A percentile compares a stretch with the other conserved stretches of the same genome.
phyloP scores from a whole-genome alignment of 768 basidiomycete species.

The Mycena haematopus region DNA sequence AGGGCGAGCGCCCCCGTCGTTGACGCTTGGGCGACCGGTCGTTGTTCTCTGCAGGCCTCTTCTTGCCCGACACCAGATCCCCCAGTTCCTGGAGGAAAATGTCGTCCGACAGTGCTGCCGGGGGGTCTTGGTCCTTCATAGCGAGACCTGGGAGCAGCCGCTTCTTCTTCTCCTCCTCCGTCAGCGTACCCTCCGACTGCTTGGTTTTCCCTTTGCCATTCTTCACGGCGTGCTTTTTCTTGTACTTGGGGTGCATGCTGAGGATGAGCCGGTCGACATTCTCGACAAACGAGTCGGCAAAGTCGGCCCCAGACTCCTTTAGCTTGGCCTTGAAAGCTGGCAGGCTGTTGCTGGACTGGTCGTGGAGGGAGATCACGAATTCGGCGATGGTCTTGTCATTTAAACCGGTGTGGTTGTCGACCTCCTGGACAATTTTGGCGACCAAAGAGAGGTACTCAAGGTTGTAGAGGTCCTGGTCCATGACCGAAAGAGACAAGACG shows the following conservation, averaged over 20 bases:
- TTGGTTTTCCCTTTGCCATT: slow-evolving; percentile 43
- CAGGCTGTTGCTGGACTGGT: slow-evolving; percentile 74
- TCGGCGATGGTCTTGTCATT: slow-evolving; percentile 95
- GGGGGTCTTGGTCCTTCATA: slow-evolving; percentile 72
- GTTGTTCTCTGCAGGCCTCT: slow-evolving; percentile 54
- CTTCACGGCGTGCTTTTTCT: slow-evolving; percentile 62
- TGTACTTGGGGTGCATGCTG: slow-evolving; percentile 95
- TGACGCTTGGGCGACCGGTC: slow-evolving; percentile 65
- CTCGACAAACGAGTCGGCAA: slow-evolving; percentile 90
- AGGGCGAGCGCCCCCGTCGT: slow-evolving; percentile 56
- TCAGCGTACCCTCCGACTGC: slow-evolving; percentile 40
- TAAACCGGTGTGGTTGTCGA: slow-evolving; percentile 83
- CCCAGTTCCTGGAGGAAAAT: slow-evolving; percentile 88
- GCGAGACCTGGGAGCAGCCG: slow-evolving; percentile 92
- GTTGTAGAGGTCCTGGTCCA: slow-evolving; percentile 73
- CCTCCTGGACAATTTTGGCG: slow-evolving; percentile 90
- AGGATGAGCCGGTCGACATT: slow-evolving; percentile 95
- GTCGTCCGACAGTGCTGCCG: slow-evolving; percentile 71
- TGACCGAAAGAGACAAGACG: background rate
- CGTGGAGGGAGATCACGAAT: slow-evolving; percentile 92
- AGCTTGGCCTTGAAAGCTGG: slow-evolving; percentile 84
- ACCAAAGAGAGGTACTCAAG: slow-evolving; percentile 93
- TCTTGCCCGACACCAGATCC: slow-evolving; percentile 84
- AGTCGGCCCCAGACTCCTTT: slow-evolving; percentile 76
- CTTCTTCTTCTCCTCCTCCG: slow-evolving; percentile 78